A percentile compares a stretch with the other conserved stretches of the same genome.
Evolutionary conservation across 148 eudicot species (phyloP).

Genomic region (Rhododendron ferrugineum): DNA sequence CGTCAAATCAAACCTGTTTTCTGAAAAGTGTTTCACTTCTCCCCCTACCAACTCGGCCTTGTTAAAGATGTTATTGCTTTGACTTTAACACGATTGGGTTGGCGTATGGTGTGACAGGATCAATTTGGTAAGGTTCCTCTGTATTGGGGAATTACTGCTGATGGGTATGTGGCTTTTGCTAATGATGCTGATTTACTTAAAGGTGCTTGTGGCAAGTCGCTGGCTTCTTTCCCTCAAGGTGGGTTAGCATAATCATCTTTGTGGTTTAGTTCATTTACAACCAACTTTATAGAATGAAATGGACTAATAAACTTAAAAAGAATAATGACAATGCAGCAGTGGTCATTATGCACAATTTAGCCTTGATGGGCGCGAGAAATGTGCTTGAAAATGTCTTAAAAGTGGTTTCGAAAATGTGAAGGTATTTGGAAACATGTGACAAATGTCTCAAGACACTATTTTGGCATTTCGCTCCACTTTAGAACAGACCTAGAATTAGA

Average conservation of each 20-base stretch:
- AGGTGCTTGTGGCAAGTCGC: slow-evolving; percentile 97
- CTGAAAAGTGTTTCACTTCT: not conserved
- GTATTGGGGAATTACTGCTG: slow-evolving; percentile 97
- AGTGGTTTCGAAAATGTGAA: not conserved
- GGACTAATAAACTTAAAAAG: not conserved
- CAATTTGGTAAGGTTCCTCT: slow-evolving; percentile 79
- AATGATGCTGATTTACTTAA: slow-evolving; percentile 84
- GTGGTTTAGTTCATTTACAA: not conserved
- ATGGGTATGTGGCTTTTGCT: slow-evolving; percentile 85
- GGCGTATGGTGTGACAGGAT: slow-evolving; percentile 40
- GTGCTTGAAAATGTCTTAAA: not conserved
- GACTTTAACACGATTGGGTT: not conserved
- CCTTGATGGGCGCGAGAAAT: not conserved
- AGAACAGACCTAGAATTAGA: not conserved
- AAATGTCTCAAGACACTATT: not conserved
- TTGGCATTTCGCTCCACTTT: not conserved
- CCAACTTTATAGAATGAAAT: not conserved
- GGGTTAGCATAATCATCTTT: slow-evolving; percentile 13
- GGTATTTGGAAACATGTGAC: not conserved
- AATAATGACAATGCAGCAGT: not conserved
- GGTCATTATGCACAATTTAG: not conserved
- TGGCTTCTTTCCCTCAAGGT: slow-evolving; percentile 99
- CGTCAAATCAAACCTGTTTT: not conserved
- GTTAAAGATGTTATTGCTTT: not conserved
- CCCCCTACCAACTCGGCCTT: not conserved